Conservation (phyloP, 352 stramenopile genomes). For the Thraustochytrium sp. region DNA sequence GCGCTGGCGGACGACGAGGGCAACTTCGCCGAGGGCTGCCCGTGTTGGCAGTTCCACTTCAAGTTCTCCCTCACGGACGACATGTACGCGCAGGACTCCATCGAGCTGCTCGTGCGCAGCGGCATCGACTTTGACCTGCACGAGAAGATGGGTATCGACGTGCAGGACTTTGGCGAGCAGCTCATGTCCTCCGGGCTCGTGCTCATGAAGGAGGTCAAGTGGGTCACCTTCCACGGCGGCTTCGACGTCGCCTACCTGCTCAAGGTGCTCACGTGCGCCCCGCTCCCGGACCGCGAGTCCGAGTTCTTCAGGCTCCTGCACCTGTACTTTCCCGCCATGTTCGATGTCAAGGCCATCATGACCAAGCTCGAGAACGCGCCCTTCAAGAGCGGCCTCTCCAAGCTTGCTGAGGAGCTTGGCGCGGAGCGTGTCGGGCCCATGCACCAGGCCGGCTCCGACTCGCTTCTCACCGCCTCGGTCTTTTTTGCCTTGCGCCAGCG, state of each 20-base stretch:
- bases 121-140: conserved; percentile 97
- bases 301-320: conserved; percentile 95
- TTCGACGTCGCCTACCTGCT: conserved; percentile 99
- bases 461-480: conserved; percentile 86
- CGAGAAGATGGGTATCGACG: conserved; percentile 90
- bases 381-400: conserved; percentile 89
- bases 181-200: conserved; percentile 95
- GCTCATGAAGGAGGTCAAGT: conserved; percentile 95
- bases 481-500: conserved; percentile 62
- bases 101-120: conserved; percentile 94
- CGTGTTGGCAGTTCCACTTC: conserved; percentile 99
- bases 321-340: conserved; percentile 96
- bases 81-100: conserved; percentile 99
- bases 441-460: conserved; percentile 97
- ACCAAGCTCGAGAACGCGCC: conserved; percentile 84
- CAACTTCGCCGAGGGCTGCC: conserved; percentile 85
- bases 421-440: conserved; percentile 96
- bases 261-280: conserved; percentile 85
- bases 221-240: conserved; percentile 96
- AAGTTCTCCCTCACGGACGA: conserved; percentile 95
- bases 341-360: conserved; percentile 98
- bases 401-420: conserved; percentile 72
- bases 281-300: conserved; percentile 75
- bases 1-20: conserved; percentile 92
- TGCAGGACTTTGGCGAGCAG: conserved; percentile 92